phyloP scores from a whole-genome alignment of 805 yeast species.

The Ogataea trehaloabstinens region DNA sequence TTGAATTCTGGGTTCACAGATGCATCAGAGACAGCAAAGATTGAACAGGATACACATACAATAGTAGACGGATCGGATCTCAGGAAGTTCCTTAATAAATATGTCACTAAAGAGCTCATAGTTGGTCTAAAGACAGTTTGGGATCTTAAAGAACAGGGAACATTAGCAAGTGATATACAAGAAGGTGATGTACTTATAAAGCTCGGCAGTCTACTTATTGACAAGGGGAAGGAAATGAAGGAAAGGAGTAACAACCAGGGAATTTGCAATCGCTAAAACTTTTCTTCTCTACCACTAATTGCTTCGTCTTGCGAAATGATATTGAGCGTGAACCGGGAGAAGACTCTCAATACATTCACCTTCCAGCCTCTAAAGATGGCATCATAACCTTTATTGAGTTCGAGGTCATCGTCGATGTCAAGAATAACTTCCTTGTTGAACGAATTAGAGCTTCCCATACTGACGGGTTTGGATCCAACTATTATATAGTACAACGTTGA shows the following conservation, averaged over 20 bases:
- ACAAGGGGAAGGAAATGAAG: constrained; percentile 12
- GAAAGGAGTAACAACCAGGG: constrained; percentile 11
- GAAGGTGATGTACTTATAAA: constrained; percentile 19
- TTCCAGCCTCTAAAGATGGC: constrained; percentile 88
- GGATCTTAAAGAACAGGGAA: constrained; percentile 21
- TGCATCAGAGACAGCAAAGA: constrained; percentile 8
- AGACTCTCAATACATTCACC: constrained; percentile 72
- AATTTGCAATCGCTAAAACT: constrained; percentile 29
- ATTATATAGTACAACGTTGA: constrained; percentile 51
- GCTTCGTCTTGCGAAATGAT: constrained; percentile 52
- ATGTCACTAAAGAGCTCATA: constrained; percentile 44
- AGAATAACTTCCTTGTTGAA: constrained; percentile 21
- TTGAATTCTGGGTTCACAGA: constrained; percentile 7
- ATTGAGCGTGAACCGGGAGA: constrained; percentile 81
- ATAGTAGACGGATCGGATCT: constrained; percentile 54
- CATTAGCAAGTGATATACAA: constrained; percentile 4
- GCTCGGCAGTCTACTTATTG: constrained; percentile 20
- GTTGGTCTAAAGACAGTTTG: constrained; percentile 38
- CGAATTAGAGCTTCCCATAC: constrained; percentile 21
- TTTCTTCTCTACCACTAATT: constrained; percentile 41
- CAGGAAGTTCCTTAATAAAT: constrained; percentile 47
- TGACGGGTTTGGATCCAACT: constrained; percentile 34
- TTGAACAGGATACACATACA: constrained; percentile 30
- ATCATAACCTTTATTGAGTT: constrained; percentile 45
- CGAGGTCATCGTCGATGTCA: constrained; percentile 33